Percentiles rank a stretch among this genome's conserved stretches.
phyloP scores from a whole-genome alignment of 371 early-diverging fungal genomes.

The Mucor saturninus region DNA sequence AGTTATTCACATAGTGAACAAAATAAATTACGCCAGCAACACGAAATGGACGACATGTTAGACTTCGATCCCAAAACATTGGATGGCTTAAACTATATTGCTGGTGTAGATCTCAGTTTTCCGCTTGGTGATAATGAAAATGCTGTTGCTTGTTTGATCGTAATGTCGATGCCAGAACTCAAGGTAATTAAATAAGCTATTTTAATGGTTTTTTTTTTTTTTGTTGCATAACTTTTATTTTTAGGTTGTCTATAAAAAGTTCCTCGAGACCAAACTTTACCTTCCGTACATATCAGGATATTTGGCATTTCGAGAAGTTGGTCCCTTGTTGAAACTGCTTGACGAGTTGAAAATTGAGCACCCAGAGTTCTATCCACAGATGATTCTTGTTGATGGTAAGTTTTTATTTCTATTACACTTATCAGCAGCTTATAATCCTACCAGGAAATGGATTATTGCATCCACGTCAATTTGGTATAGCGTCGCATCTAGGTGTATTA shows the following conservation, averaged over 20 bases:
- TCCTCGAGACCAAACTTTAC: conserved; percentile 58
- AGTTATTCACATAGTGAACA: conserved; percentile 8
- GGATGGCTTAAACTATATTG: conserved; percentile 65
- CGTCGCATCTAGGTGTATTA: conserved; percentile 85
- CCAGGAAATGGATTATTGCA: conserved; percentile 82
- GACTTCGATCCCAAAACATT: conserved; percentile 33
- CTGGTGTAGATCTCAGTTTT: conserved; percentile 88
- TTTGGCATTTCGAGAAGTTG: conserved; percentile 89
- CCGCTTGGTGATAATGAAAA: conserved; percentile 59
- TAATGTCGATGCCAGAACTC: conserved; percentile 69
- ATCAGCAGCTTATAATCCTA: background rate
- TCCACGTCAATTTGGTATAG: conserved; percentile 87
- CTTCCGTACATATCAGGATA: conserved; percentile 87
- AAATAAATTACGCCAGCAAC: conserved; percentile 23
- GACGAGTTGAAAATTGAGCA: conserved; percentile 43
- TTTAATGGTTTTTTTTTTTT: background rate
- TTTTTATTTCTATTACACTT: background rate
- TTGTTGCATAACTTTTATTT: background rate
- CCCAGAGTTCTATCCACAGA: conserved; percentile 73
- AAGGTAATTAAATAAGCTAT: conserved; percentile 36
- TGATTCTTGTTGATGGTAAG: conserved; percentile 84
- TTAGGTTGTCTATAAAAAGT: conserved; percentile 62
- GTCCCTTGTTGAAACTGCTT: conserved; percentile 63
- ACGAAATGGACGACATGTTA: conserved; percentile 24
- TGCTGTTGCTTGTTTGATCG: conserved; percentile 78